phyloP scores from a whole-genome alignment of 2,329 filamentous ascomycete genomes.

The Helminthosporium solani region DNA sequence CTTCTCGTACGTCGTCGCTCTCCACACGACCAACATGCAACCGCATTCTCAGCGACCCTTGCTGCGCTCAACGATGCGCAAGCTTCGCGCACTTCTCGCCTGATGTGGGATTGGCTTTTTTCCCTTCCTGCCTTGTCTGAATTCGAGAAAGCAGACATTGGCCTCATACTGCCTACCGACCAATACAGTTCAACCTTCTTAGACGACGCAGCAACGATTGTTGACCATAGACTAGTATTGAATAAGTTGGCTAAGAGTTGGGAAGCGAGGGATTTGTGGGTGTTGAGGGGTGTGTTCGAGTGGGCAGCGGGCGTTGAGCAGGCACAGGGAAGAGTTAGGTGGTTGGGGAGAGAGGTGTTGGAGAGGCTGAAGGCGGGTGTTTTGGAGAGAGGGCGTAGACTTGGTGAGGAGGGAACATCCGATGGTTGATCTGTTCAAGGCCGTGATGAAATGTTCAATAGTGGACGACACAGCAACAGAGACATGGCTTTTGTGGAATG shows the following conservation, averaged over 20 bases:
- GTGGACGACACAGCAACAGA: no score
- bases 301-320: constrained; percentile 57
- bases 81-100: constrained; percentile 33
- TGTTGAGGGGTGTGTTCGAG: constrained; percentile 63
- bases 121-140: constrained; percentile 55
- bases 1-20: constrained; percentile 71
- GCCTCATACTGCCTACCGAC: constrained; percentile 45
- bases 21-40: constrained; percentile 57
- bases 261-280: constrained; percentile 51
- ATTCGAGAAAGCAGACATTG: constrained; percentile 60
- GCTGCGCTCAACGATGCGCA: constrained; percentile 68
- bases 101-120: constrained; percentile 74
- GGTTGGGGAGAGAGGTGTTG: constrained; percentile 59
- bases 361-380: constrained; percentile 56
- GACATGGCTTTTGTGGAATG: no score
- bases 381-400: constrained; percentile 39
- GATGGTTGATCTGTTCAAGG: no score
- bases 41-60: constrained; percentile 71
- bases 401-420: constrained; percentile 11
- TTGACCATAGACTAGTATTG: constrained; percentile 73
- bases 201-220: constrained; percentile 59
- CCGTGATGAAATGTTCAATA: no score
- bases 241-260: constrained; percentile 50
- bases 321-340: constrained; percentile 47
- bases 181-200: constrained; percentile 49